Conservation (phyloP, 148 eudicot genomes). For the Oxyria digyna region DNA sequence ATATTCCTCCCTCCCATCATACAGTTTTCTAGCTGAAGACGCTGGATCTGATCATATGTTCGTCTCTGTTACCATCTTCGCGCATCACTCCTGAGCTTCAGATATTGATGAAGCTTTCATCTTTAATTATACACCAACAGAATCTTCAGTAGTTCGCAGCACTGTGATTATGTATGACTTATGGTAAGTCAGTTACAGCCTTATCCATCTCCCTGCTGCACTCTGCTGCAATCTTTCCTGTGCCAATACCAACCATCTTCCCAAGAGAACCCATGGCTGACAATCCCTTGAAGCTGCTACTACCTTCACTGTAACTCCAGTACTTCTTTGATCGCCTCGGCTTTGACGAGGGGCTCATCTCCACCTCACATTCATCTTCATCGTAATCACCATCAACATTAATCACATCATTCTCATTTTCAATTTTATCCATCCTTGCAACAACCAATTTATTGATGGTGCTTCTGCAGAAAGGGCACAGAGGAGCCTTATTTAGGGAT, state of each 20-base stretch:
- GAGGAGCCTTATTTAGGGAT: constrained; percentile 9
- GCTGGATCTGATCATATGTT: neutral
- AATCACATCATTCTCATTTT: neutral
- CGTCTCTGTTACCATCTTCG: neutral
- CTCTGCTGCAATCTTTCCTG: constrained; percentile 15
- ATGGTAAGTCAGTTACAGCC: neutral
- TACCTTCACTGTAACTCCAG: constrained; percentile 6
- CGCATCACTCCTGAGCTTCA: neutral
- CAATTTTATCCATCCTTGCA: constrained; percentile 10
- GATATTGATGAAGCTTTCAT: neutral
- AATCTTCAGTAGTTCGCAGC: neutral
- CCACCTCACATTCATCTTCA: constrained; percentile 6
- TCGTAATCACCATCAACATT: neutral
- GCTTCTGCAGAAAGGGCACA: constrained; percentile 26
- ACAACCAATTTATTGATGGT: constrained; percentile 16
- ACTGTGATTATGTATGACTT: neutral
- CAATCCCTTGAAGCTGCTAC: constrained; percentile 17
- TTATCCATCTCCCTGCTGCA: constrained; percentile 14
- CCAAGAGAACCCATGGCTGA: constrained; percentile 20
- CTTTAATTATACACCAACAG: neutral
- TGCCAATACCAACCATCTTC: constrained; percentile 18
- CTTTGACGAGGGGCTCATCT: constrained; percentile 18
- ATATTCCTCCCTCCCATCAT: neutral
- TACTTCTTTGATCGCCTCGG: constrained; percentile 17
- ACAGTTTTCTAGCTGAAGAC: neutral